phyloP scores from a whole-genome alignment of 495 filamentous ascomycete species.

The Aspergillus heteromorphus region DNA sequence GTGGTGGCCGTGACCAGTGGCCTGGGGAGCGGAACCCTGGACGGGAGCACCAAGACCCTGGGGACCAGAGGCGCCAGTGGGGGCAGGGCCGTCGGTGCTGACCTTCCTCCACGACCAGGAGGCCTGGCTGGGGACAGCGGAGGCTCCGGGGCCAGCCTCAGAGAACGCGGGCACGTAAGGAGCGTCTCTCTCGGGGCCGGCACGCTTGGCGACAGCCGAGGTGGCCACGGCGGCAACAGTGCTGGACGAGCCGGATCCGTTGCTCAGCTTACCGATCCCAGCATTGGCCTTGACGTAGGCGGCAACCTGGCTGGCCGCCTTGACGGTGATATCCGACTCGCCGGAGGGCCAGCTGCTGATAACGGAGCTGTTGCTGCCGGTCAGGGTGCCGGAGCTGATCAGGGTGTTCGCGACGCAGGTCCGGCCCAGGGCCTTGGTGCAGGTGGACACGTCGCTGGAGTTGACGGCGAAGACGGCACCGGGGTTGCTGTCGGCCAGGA shows the following conservation, averaged over 20 bases:
- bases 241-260: conserved; percentile 1
- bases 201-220: background rate
- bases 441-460: conserved; percentile 16
- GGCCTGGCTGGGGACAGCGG: background rate
- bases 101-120: conserved; percentile 15
- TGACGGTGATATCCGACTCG: conserved; percentile 16
- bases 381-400: conserved; percentile 16
- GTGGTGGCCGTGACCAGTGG: background rate
- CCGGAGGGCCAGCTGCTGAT: conserved; percentile 21
- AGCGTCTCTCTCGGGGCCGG: background rate
- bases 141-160: conserved; percentile 13
- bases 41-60: background rate
- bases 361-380: conserved; percentile 20
- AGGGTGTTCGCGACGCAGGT: conserved; percentile 24
- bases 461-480: conserved; percentile 21
- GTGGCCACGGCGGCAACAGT: conserved; percentile 1
- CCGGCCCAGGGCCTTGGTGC: conserved; percentile 24
- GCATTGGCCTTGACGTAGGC: conserved; percentile 24
- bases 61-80: background rate
- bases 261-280: conserved; percentile 25
- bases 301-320: conserved; percentile 16
- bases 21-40: background rate
- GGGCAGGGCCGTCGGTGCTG: background rate
- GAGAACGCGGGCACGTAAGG: conserved; percentile 7
- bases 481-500: conserved; percentile 14